Evolutionary conservation across 208 protist species (phyloP), one percentile per base, ranked within the genome.

Genomic region (Trypanosoma cruzi): DNA sequence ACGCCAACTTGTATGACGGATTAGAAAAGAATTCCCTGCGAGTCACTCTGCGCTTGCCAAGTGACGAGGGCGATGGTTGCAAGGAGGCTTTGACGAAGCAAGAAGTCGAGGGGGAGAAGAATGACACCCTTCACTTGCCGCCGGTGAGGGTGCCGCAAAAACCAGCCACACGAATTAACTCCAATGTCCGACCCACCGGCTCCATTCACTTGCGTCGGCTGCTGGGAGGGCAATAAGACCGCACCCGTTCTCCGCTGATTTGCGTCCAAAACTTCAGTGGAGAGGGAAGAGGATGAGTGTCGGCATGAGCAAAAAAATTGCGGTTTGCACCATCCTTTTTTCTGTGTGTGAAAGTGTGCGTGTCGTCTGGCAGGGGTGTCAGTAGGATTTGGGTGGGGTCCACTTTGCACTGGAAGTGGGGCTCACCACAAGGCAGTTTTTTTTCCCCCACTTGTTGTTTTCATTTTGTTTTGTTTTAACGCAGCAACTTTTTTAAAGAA

Each of bases 171-270:
- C 18, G 24, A n/a, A 3, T 56, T 11, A 32, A 31, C 10, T 16
- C 61, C 1, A 7, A 31, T 4, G 29, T 55, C 22, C 37, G 20
- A n/a, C 13, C 44, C 11, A 20, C 50, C 42, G 32, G 48, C 28
- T 58, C 48, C 3, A 49, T 59, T 67, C 62, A 50, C 22, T 20
- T 34, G 16, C 62, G 49, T 53, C 34, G 62, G 13, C 8, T 65
- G 0, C 46, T 0, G 28, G 3, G 24, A 63, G 36, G 22, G 10
- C 32, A 40, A 28, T 63, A 31, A 49, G 4, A 22, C 18, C 20
- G 24, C 48, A 26, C 8, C 40, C 11, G 40, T 7, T 44, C 8
- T 16, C 8, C 1, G 11, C 40, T 16, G 4, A 14, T 4, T 44
- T 44, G 4, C 40, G 8, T 16, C 40, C 18, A 4, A 1, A 44